A percentile compares a stretch with the other conserved stretches of the same genome.
Conservation (phyloP, 345 rosid species). For the Pistacia vera region DNA sequence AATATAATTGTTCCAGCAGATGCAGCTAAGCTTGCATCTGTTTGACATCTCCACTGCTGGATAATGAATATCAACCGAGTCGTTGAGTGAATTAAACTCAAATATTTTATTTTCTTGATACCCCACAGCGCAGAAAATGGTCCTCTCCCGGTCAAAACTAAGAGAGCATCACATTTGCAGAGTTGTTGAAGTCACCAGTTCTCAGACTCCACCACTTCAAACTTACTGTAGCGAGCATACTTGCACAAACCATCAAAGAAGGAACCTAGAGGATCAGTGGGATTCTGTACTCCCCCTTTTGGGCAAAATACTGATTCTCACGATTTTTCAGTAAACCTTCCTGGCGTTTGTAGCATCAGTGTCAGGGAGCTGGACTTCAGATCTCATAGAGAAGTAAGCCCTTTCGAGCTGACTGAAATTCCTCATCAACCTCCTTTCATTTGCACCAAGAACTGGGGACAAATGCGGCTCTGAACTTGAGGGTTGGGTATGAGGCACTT, state of each 20-base stretch:
- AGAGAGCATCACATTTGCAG: slow-evolving; percentile 93
- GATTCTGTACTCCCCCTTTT: slow-evolving; percentile 42
- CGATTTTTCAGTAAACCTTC: slow-evolving; percentile 61
- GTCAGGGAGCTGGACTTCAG: slow-evolving; percentile 54
- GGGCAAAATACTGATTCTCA: slow-evolving; percentile 39
- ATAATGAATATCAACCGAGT: slow-evolving; percentile 87
- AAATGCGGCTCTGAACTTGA: slow-evolving; percentile 35
- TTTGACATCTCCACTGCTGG: slow-evolving; percentile 89
- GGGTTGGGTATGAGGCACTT: slow-evolving; percentile 24
- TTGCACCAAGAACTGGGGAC: slow-evolving; percentile 41
- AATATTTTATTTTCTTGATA: slow-evolving; percentile 92
- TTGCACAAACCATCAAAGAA: slow-evolving; percentile 87
- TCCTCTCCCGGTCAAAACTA: slow-evolving; percentile 89
- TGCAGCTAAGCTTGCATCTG: slow-evolving; percentile 85
- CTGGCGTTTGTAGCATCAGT: slow-evolving; percentile 41
- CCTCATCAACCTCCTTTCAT: slow-evolving; percentile 57
- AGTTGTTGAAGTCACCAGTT: slow-evolving; percentile 79
- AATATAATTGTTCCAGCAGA: slow-evolving; percentile 95
- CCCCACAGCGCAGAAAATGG: slow-evolving; percentile 96
- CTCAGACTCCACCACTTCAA: slow-evolving; percentile 75
- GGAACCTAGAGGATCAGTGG: slow-evolving; percentile 67
- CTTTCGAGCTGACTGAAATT: slow-evolving; percentile 80
- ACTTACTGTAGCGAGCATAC: slow-evolving; percentile 88
- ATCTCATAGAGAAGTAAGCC: slow-evolving; percentile 85
- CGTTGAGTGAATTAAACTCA: slow-evolving; percentile 79